A percentile compares a stretch with the other conserved stretches of the same genome.
phyloP scores from a whole-genome alignment of 2,329 filamentous ascomycete species.

The Colletotrichum graminicola region DNA sequence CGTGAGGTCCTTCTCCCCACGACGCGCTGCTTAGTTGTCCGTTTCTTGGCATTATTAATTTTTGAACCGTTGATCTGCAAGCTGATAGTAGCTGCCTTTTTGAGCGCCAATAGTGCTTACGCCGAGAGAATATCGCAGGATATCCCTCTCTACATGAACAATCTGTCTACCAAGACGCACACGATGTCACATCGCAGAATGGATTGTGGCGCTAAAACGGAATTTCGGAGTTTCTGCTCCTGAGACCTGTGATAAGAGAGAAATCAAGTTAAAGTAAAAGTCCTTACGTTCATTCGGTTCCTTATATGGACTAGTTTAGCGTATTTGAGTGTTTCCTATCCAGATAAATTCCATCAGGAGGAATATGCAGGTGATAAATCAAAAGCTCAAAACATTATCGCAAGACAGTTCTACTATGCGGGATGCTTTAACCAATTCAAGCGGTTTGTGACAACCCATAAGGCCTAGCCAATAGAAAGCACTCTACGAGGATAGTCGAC shows the following conservation, averaged over 20 bases:
- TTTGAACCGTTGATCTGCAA: neutral
- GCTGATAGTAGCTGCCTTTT: constrained; percentile 2
- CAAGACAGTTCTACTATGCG: no score
- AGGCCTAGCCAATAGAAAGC: no score
- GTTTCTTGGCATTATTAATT: constrained; percentile 12
- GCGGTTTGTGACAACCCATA: no score
- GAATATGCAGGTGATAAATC: no score
- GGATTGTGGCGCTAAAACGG: neutral
- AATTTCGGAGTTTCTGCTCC: constrained; percentile 1
- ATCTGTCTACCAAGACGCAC: neutral
- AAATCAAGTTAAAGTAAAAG: no score
- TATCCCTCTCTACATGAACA: neutral
- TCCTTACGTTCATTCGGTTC: no score
- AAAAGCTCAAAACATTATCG: no score
- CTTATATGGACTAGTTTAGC: no score
- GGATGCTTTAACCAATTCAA: no score
- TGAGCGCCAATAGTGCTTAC: constrained; percentile 21
- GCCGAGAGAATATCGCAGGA: constrained; percentile 11
- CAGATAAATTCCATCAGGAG: no score
- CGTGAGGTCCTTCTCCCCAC: neutral
- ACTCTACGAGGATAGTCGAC: no score
- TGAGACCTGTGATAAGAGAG: neutral
- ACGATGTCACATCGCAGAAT: constrained; percentile 22
- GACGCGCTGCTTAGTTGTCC: neutral
- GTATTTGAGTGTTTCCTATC: no score